Conservation (phyloP, 2,329 filamentous ascomycete genomes). For the Purpureocillium lavendulum region DNA sequence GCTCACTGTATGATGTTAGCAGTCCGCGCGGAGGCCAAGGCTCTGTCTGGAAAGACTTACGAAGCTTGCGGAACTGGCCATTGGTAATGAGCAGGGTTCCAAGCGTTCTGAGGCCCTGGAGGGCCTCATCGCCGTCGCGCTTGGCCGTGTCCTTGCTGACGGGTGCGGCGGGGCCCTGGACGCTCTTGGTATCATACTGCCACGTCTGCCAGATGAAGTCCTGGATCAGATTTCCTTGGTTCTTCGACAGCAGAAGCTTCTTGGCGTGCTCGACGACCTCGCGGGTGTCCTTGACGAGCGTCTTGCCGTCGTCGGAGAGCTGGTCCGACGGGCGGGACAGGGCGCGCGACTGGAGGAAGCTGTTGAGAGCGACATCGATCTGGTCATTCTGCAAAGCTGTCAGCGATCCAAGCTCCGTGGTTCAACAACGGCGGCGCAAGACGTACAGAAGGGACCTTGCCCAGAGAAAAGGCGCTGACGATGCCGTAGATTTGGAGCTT, state of each 20-base stretch:
- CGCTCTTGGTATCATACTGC: constrained; percentile 56
- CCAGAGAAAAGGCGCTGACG: constrained; percentile 71
- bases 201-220: constrained; percentile 96
- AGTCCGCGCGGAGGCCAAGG: not conserved
- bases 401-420: not conserved
- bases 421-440: not conserved
- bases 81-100: constrained; percentile 90
- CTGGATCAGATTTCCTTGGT: constrained; percentile 86
- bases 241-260: constrained; percentile 81
- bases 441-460: constrained; percentile 83
- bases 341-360: constrained; percentile 64
- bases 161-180: constrained; percentile 55
- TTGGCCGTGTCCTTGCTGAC: constrained; percentile 68
- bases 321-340: constrained; percentile 63
- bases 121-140: constrained; percentile 74
- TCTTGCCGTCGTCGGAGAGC: constrained; percentile 74
- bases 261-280: constrained; percentile 81
- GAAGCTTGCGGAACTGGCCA: constrained; percentile 86
- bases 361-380: constrained; percentile 91
- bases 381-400: constrained; percentile 64
- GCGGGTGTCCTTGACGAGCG: constrained; percentile 68
- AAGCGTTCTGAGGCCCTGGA: constrained; percentile 79
- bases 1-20: constrained; percentile 39
- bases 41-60: constrained; percentile 42
- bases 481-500: constrained; percentile 97